Evolutionary conservation across 306 rosid genomes (phyloP).

Genomic region (Gastrolobium villosum): DNA sequence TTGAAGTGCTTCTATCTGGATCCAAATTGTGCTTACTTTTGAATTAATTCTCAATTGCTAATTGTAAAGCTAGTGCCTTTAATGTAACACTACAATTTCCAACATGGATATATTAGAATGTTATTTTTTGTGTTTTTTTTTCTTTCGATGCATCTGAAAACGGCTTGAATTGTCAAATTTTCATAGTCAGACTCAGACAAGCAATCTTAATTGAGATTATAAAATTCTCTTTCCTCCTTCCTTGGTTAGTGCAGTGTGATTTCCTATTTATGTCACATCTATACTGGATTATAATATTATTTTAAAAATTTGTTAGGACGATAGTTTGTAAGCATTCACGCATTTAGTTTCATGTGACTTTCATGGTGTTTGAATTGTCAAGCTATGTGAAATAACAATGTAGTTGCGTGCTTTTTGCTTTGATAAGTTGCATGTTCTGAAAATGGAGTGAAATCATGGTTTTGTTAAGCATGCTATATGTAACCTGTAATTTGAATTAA

Average conservation of each 20-base stretch:
- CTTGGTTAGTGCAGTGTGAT: constrained; percentile 2
- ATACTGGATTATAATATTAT: not conserved
- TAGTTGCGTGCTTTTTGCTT: constrained; percentile 6
- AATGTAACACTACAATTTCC: not conserved
- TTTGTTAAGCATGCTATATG: constrained; percentile 19
- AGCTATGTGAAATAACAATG: constrained; percentile 25
- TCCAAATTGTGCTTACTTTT: not conserved
- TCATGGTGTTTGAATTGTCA: constrained; percentile 35
- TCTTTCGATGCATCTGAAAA: constrained; percentile 20
- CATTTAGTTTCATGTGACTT: not conserved
- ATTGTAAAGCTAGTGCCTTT: constrained; percentile 27
- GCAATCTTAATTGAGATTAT: not conserved
- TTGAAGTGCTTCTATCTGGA: not conserved
- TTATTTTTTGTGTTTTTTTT: constrained; percentile 27
- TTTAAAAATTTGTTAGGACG: not conserved
- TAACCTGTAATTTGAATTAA: constrained; percentile 15
- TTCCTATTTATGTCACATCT: not conserved
- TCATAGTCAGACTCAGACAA: not conserved
- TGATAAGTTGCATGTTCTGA: constrained; percentile 6
- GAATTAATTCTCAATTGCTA: constrained; percentile 2
- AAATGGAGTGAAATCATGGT: constrained; percentile 22
- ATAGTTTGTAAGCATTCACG: constrained; percentile 31
- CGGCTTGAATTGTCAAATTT: constrained; percentile 35
- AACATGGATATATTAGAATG: not conserved
- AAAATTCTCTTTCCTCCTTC: not conserved